Evolutionary conservation across 2,329 filamentous ascomycete species (phyloP), one percentile per base, ranked within the genome.

Genomic region (Aspergillus awamori): DNA sequence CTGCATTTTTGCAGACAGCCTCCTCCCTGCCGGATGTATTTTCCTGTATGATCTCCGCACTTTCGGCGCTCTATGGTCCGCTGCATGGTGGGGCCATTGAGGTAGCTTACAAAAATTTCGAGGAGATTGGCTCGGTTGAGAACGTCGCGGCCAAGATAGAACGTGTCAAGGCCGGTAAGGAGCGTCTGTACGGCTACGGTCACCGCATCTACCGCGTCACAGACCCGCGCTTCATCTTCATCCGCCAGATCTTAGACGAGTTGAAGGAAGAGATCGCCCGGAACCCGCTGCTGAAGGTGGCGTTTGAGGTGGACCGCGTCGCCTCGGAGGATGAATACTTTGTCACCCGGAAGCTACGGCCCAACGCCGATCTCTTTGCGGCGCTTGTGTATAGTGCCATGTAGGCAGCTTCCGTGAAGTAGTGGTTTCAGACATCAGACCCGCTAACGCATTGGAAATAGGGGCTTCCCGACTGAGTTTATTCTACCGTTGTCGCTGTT

Each of bases 81-180:
- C 82, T 83, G 0, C 84, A 86, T 68, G 83, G 82, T 56, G 84
- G 83, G 17, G 83, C 84, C 5, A 83, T 82, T 3, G 83, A 86
- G 63, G 79, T 80, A 45, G 83, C 83, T 0, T 85, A 84, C 69
- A 79, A 82, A 60, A 82, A 82, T 77, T 74, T 86, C 10, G 81
- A 81, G 65, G 77, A 81, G 65, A 82, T 86, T 56, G 83, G 82
- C n/a, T 78, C 73, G 1, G 79, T 80, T 3, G 82, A 82, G 48
- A 83, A 82, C 36, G 82, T 85, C 2, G 81, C 82, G 0, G 74
- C 72, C 0, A 81, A 83, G 56, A 83, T 86, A 72, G 70, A 77
- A 1, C 76, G 79, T 39, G 83, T 85, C 0, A 83, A 85, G 73
- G 74, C 69, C 64, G 76, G 80, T 3, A 82, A 86, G 70, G 75